phyloP scores from a whole-genome alignment of 495 filamentous ascomycete species.

The Daldinia caldariorum region DNA sequence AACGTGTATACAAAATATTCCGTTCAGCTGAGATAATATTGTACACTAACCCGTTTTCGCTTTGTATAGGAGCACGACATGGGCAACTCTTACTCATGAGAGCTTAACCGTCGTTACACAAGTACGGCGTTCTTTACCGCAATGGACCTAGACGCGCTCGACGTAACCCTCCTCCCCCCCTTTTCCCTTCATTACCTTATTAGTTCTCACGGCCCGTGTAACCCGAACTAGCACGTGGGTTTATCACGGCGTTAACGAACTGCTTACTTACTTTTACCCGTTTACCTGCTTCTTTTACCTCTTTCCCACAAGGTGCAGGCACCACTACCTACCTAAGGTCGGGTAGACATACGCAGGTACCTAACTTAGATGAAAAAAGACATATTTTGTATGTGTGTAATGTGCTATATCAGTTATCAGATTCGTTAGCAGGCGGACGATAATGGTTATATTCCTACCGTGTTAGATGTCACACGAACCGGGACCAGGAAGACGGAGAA shows the following conservation, averaged over 20 bases:
- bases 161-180: constrained; percentile 7
- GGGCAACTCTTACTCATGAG: constrained; percentile 69
- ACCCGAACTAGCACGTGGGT: not conserved
- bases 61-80: constrained; percentile 76
- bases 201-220: not conserved
- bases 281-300: not conserved
- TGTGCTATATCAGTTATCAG: constrained; percentile 2
- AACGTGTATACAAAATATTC: not conserved
- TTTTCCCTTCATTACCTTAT: not conserved
- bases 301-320: not conserved
- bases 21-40: constrained; percentile 2
- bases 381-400: not conserved
- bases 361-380: not conserved
- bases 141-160: constrained; percentile 2
- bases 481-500: constrained; percentile 1
- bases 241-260: not conserved
- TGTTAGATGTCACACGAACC: not conserved
- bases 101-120: constrained; percentile 2
- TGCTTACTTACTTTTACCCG: not conserved
- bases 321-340: not conserved
- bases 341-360: not conserved
- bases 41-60: not conserved
- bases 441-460: not conserved
- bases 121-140: not conserved
- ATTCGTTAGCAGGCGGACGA: constrained; percentile 2